These are phyloP conservation scores for Xerocomus amazonicus DNA, from an alignment of 1,284 basidiomycete species.

Conservation along the genomic window DNA sequence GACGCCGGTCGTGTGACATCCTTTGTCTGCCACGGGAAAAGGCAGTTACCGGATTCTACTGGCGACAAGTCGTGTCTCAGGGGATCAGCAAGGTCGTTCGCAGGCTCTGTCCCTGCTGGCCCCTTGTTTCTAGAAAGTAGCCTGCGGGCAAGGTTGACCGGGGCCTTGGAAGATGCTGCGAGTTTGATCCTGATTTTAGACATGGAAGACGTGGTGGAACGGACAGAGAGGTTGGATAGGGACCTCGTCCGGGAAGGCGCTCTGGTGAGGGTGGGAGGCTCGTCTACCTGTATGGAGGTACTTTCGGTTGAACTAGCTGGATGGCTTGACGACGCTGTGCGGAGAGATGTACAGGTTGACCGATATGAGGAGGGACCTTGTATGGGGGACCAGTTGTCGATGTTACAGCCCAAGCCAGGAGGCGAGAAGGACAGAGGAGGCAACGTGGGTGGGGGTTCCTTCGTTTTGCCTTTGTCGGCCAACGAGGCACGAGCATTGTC, in stretches of 20 bases:
- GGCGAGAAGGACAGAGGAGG: conserved; percentile 60
- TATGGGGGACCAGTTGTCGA: conserved; percentile 43
- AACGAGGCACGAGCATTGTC: conserved; percentile 22
- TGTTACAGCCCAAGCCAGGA: conserved; percentile 45
- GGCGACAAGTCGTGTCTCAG: conserved; percentile 15
- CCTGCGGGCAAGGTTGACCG: conserved; percentile 53
- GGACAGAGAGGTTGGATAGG: conserved; percentile 50
- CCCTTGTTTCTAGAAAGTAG: conserved; percentile 46
- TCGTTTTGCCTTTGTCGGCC: conserved; percentile 53
- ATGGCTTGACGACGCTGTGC: conserved; percentile 13
- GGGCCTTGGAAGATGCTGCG: conserved; percentile 37
- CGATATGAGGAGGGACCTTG: conserved; percentile 57
- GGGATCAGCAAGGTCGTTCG: conserved; percentile 4
- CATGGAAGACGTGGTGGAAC: conserved; percentile 45
- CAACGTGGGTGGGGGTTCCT: conserved; percentile 55
- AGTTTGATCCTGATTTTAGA: conserved; percentile 48
- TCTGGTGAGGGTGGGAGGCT: conserved; percentile 18
- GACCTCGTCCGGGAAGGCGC: conserved; percentile 50
- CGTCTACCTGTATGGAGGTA: conserved; percentile 10
- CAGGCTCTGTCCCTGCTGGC: conserved; percentile 5
- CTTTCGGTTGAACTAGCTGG: conserved; percentile 18
- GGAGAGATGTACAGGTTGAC: conserved; percentile 33
- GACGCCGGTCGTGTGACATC: conserved; percentile 28
- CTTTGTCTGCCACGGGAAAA: conserved; percentile 43
- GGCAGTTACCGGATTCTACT: conserved; percentile 36